Evolutionary conservation across 192 early-diverging fungal genomes (phyloP).

Genomic region (Ambispora gerdemannii): DNA sequence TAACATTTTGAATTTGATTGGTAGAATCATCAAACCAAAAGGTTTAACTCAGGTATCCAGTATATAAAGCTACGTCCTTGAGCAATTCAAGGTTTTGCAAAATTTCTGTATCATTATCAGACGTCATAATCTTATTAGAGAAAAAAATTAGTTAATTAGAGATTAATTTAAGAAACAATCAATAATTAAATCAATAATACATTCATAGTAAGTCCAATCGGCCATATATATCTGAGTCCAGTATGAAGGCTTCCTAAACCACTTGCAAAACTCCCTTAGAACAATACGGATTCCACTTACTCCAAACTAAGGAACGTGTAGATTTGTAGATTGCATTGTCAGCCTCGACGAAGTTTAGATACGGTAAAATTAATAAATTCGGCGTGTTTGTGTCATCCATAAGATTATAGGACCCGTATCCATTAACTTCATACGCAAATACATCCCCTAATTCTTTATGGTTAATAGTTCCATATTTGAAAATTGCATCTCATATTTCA

Average conservation of each 20-base stretch:
- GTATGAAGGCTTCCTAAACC: constrained; percentile 12
- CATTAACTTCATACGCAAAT: constrained; percentile 71
- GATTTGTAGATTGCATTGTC: constrained; percentile 51
- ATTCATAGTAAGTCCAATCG: constrained; percentile 4
- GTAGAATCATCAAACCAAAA: constrained; percentile 9
- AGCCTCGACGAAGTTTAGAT: constrained; percentile 52
- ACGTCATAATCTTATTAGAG: constrained; percentile 24
- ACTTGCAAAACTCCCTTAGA: constrained; percentile 34
- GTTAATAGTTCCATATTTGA: constrained; percentile 43
- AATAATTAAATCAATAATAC: neutral
- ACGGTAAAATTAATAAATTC: constrained; percentile 57
- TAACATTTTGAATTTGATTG: neutral
- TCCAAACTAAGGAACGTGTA: constrained; percentile 58
- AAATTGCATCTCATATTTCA: constrained; percentile 54
- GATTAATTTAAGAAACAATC: no score
- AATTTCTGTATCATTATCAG: constrained; percentile 5
- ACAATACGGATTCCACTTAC: constrained; percentile 63
- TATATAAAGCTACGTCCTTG: neutral
- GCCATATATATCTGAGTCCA: constrained; percentile 16
- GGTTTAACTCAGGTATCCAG: neutral
- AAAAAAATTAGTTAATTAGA: neutral
- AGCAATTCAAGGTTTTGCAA: neutral
- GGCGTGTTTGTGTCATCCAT: constrained; percentile 75
- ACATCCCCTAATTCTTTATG: constrained; percentile 55
- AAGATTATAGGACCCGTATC: constrained; percentile 58